Evolutionary conservation across 306 rosid species (phyloP).

Genomic region (Citrullus amarus): DNA sequence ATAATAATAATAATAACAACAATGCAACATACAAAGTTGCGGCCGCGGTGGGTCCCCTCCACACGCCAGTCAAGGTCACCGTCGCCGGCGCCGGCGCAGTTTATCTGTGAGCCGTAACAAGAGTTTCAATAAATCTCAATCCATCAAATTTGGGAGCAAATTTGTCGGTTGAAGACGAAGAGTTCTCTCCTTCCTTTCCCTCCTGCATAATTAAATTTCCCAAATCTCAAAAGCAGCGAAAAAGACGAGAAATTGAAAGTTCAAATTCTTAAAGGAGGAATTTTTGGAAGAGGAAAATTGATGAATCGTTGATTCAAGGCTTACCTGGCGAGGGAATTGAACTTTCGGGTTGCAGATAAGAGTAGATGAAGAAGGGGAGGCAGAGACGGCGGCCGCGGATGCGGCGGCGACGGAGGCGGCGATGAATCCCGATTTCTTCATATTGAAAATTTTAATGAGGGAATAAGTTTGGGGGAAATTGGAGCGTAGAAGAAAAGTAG

Average conservation of each 20-base stretch:
- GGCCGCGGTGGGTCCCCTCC: not conserved
- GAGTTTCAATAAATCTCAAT: constrained; percentile 15
- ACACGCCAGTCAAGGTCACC: not conserved
- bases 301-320: not conserved
- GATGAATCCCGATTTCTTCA: constrained; percentile 42
- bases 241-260: not conserved
- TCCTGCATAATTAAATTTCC: not conserved
- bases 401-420: constrained; percentile 51
- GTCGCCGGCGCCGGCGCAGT: not conserved
- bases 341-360: not conserved
- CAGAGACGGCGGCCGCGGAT: constrained; percentile 26
- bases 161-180: constrained; percentile 6
- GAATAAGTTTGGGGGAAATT: not conserved
- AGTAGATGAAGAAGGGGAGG: constrained; percentile 18
- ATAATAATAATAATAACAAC: not conserved
- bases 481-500: not conserved
- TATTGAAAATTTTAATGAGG: not conserved
- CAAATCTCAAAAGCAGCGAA: not conserved
- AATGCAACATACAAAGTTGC: not conserved
- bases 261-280: not conserved
- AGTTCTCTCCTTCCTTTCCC: not conserved
- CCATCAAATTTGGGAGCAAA: constrained; percentile 18
- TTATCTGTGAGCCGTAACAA: constrained; percentile 15
- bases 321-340: constrained; percentile 28
- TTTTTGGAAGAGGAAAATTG: not conserved